phyloP scores from a whole-genome alignment of 164 flowering plant species.

The Annona squamosa region DNA sequence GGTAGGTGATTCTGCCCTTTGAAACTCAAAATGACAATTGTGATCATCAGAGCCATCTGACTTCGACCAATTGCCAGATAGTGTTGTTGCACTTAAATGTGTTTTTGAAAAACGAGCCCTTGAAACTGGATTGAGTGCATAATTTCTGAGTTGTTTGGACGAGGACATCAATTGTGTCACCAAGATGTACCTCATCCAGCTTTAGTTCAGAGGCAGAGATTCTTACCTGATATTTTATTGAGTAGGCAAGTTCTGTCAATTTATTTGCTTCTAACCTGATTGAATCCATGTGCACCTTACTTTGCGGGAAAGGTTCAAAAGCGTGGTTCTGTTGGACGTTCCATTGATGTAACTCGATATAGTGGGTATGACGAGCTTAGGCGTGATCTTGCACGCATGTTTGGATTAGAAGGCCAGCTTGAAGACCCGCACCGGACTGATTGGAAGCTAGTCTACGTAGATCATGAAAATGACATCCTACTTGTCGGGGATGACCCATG shows the following conservation, averaged over 20 bases:
- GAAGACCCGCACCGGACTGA: conserved; percentile 77
- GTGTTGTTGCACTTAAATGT: too few species aligned
- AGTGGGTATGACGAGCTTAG: conserved; percentile 80
- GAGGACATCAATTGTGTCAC: too few species aligned
- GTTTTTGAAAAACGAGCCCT: too few species aligned
- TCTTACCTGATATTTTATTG: too few species aligned
- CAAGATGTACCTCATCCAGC: too few species aligned
- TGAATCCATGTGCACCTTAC: not conserved
- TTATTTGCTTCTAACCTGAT: not conserved
- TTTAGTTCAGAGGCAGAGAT: too few species aligned
- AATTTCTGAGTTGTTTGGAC: too few species aligned
- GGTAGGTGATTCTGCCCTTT: too few species aligned
- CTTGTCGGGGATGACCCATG: conserved; percentile 96
- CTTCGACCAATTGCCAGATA: too few species aligned
- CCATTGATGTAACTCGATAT: conserved; percentile 78
- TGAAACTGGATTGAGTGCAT: too few species aligned
- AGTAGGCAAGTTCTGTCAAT: not conserved
- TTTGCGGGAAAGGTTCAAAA: conserved; percentile 62
- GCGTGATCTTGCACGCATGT: conserved; percentile 79
- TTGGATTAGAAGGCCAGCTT: conserved; percentile 90
- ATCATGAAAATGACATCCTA: conserved; percentile 83
- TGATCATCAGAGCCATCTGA: too few species aligned
- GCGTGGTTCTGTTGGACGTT: conserved; percentile 93
- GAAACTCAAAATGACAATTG: too few species aligned
- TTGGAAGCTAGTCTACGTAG: conserved; percentile 89